These are phyloP conservation scores for Cyclotella choctawhatcheeana DNA, from an alignment of 108 stramenopile species.

Conservation along the genomic window DNA sequence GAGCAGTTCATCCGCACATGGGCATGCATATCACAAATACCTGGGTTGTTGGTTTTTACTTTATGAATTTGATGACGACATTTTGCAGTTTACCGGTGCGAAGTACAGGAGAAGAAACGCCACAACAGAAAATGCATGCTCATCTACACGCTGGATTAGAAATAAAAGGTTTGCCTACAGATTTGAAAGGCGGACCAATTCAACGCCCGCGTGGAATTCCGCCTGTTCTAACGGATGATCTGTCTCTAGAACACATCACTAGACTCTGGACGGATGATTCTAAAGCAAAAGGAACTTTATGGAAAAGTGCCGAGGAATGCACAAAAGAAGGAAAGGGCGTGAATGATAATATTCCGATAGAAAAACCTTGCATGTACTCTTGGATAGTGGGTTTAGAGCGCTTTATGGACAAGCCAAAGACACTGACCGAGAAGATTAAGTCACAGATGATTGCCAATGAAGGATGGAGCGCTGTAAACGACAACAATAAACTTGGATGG, in stretches of 20 bases:
- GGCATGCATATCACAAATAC: conserved; percentile 69
- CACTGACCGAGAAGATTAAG: conserved; percentile 54
- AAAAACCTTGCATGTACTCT: conserved; percentile 69
- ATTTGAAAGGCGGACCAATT: conserved; percentile 55
- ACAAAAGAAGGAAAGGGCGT: conserved; percentile 2
- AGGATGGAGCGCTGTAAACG: conserved; percentile 65
- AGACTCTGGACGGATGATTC: conserved; percentile 54
- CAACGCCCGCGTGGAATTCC: conserved; percentile 63
- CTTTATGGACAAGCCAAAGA: conserved; percentile 51
- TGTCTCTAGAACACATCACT: conserved; percentile 67
- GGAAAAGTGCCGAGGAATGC: conserved; percentile 38
- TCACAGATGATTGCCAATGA: conserved; percentile 43
- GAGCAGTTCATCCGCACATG: conserved; percentile 85
- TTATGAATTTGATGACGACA: conserved; percentile 70
- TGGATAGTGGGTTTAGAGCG: conserved; percentile 67
- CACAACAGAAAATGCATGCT: neutral
- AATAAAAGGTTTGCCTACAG: conserved; percentile 24
- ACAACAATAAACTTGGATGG: conserved; percentile 72
- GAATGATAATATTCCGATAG: neutral
- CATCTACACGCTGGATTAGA: conserved; percentile 38
- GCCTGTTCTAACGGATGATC: conserved; percentile 62
- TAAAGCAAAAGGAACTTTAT: conserved; percentile 14
- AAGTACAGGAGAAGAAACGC: neutral
- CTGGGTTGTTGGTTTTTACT: conserved; percentile 72
- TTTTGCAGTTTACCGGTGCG: conserved; percentile 57